Evolutionary conservation across 495 filamentous ascomycete genomes (phyloP).

Genomic region (Aspergillus sparsus): DNA sequence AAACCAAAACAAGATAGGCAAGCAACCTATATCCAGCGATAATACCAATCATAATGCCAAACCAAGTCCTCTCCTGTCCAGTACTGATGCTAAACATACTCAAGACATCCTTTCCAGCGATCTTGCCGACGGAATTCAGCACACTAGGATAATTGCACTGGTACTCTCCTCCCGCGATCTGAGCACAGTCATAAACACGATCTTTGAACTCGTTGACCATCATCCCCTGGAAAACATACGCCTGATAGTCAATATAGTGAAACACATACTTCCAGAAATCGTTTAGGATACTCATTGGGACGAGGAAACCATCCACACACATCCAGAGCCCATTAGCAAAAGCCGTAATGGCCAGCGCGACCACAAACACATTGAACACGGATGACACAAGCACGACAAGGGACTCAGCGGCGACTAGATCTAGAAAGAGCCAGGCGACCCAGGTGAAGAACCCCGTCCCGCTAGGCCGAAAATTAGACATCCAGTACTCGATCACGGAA

Average conservation of each 20-base stretch:
- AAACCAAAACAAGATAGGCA: conserved; percentile 47
- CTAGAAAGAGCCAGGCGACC: conserved; percentile 87
- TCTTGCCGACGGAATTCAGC: conserved; percentile 57
- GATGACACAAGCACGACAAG: conserved; percentile 74
- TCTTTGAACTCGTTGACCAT: conserved; percentile 81
- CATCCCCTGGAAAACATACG: conserved; percentile 87
- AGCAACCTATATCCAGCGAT: conserved; percentile 70
- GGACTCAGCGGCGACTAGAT: conserved; percentile 77
- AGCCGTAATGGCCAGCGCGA: conserved; percentile 71
- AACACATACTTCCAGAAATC: conserved; percentile 84
- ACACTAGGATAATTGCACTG: conserved; percentile 74
- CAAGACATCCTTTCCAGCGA: conserved; percentile 67
- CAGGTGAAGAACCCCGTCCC: conserved; percentile 71
- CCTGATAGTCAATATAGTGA: conserved; percentile 81
- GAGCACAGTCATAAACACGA: conserved; percentile 60
- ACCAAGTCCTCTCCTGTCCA: conserved; percentile 66
- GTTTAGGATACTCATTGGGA: conserved; percentile 66
- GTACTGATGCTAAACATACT: conserved; percentile 65
- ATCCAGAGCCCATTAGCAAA: conserved; percentile 89
- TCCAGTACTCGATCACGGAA: conserved; percentile 74
- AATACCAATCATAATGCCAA: conserved; percentile 74
- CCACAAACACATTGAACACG: conserved; percentile 74
- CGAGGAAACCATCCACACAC: conserved; percentile 78
- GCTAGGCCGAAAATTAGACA: conserved; percentile 71
- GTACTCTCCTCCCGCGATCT: too few species aligned